These are phyloP conservation scores for Iberis amara DNA, from an alignment of 441 rosid species.

Conservation along the genomic window DNA sequence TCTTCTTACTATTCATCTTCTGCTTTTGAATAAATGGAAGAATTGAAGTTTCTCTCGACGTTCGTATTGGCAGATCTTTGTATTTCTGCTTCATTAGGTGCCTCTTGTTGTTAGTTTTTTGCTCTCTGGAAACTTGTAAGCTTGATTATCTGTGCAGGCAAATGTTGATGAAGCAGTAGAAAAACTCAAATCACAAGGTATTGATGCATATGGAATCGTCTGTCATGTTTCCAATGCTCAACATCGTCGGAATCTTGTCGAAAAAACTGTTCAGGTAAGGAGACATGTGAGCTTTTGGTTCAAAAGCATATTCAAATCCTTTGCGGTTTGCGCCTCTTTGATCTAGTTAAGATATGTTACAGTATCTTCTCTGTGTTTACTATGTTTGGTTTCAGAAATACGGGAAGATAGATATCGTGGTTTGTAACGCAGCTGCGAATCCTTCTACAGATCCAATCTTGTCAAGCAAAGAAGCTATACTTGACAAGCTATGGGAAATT, in stretches of 20 bases:
- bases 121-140: neutral
- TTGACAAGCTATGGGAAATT: conserved; percentile 78
- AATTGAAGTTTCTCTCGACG: neutral
- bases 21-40: no score
- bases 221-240: conserved; percentile 79
- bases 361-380: neutral
- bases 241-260: conserved; percentile 69
- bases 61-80: conserved; percentile 6
- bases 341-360: neutral
- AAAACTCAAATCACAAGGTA: conserved; percentile 59
- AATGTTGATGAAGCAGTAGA: conserved; percentile 79
- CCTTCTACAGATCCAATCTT: conserved; percentile 54
- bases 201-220: conserved; percentile 67
- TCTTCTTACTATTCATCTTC: no score
- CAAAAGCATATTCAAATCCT: neutral
- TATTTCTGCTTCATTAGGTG: no score
- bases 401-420: conserved; percentile 59
- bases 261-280: conserved; percentile 56
- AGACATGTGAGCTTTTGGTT: neutral
- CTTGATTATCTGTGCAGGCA: conserved; percentile 34
- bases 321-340: neutral
- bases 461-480: conserved; percentile 47
- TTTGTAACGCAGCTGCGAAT: conserved; percentile 74
- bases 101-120: neutral
- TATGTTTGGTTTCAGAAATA: conserved; percentile 47